Evolutionary conservation across 2,329 filamentous ascomycete species (phyloP), one percentile per base, ranked within the genome.

Genomic region (Microsporum ferrugineum): DNA sequence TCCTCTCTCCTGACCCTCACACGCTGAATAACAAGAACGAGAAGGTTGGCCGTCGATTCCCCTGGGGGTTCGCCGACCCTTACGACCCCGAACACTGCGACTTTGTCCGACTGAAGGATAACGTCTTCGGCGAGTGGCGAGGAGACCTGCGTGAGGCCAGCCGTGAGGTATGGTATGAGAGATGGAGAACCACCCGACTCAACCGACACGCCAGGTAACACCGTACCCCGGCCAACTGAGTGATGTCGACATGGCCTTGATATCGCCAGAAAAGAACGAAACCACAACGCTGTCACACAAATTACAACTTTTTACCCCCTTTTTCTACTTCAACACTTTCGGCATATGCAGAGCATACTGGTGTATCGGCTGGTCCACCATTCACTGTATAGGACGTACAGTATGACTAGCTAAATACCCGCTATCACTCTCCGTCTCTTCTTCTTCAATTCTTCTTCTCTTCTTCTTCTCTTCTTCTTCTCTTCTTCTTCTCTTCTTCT

Each of bases 51-150:
- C 88, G 94, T 63, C 86, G 87, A 65, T 99, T 97, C 72, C 89
- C 94, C 0, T 99, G 94, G 94, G 94, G 94, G 5, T 95, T 96
- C 68, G 94, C 94, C 3, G 90, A 97, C 70, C 94, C 94, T 0
- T 91, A 94, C 78, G 87, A 97, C 69, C 81, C 86, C 34, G 84
- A 88, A 68, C 94, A 99, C 76, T 99, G 94, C 76, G 94, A 99
- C 75, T 99, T 96, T 73, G 80, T 88, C 61, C 87, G 87, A 64
- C 82, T 99, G 66, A 94, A 94, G 76, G 91, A 97, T 63, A 86
- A 88, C 5, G 88, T 99, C 36, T 99, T 99, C 73, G 85, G 80
- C 66, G 92, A 97, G 70, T 99, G 94, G 94, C 87, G 92, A 58
- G 83, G 83, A 49, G 94, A 99, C 71, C 80, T 99, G 63, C 87